phyloP scores from a whole-genome alignment of 2,329 filamentous ascomycete species.

The Bipolaris zeicola region DNA sequence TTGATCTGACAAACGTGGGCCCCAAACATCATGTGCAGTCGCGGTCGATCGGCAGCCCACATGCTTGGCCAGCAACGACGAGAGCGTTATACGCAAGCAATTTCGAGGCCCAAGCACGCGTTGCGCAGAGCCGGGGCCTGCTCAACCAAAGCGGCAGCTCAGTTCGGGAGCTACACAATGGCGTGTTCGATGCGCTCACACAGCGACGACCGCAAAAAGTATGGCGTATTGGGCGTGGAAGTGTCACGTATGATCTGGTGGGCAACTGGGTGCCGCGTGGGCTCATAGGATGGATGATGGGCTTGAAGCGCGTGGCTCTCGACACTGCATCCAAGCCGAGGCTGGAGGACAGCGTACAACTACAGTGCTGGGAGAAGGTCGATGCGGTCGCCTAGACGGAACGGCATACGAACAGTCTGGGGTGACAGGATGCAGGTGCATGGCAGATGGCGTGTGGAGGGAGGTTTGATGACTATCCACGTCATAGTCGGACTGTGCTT shows the following conservation, averaged over 20 bases:
- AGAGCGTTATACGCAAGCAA: constrained; percentile 46
- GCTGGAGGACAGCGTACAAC: constrained; percentile 51
- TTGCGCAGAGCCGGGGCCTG: constrained; percentile 58
- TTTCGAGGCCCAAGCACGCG: constrained; percentile 45
- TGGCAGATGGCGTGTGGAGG: neutral
- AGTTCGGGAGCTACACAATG: constrained; percentile 79
- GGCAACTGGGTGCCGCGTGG: constrained; percentile 78
- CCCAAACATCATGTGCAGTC: constrained; percentile 50
- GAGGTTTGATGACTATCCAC: constrained; percentile 5
- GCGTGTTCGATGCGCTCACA: constrained; percentile 87
- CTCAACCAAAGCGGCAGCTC: constrained; percentile 67
- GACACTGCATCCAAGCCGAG: constrained; percentile 41
- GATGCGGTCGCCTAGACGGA: constrained; percentile 33
- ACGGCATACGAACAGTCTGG: neutral
- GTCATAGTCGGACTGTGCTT: constrained; percentile 14
- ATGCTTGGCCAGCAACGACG: constrained; percentile 46
- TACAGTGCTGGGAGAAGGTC: constrained; percentile 53
- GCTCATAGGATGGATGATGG: constrained; percentile 93
- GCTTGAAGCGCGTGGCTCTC: constrained; percentile 64
- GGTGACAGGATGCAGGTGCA: neutral
- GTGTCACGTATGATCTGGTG: constrained; percentile 81
- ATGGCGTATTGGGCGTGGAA: constrained; percentile 82
- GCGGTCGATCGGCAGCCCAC: constrained; percentile 39
- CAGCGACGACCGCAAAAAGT: constrained; percentile 64
- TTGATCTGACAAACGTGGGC: constrained; percentile 75